Evolutionary conservation across 495 filamentous ascomycete species (phyloP).

Genomic region (Hypomontagnella submonticulosa): DNA sequence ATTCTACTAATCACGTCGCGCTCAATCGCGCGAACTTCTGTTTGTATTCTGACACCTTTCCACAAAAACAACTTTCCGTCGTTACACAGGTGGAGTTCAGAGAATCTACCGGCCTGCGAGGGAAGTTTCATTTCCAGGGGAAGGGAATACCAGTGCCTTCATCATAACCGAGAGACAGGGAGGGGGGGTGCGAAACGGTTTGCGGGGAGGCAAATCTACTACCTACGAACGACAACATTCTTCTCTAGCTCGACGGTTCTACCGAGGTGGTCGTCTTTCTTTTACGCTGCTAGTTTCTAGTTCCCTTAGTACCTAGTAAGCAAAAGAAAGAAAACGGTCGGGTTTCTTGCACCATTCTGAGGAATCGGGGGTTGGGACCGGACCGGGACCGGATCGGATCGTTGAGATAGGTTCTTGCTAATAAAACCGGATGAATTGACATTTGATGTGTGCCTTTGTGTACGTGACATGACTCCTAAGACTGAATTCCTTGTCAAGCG

Average conservation of each 20-base stretch:
- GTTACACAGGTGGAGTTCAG: slow-evolving; percentile 43
- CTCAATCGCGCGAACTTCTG: slow-evolving; percentile 37
- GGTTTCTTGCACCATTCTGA: slow-evolving; percentile 31
- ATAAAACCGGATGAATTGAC: slow-evolving; percentile 36
- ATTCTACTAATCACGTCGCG: slow-evolving; percentile 47
- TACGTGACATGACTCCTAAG: neutral
- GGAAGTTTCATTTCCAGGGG: slow-evolving; percentile 30
- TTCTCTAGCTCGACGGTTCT: slow-evolving; percentile 9
- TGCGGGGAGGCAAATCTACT: slow-evolving; percentile 6
- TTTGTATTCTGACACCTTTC: slow-evolving; percentile 43
- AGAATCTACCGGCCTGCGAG: slow-evolving; percentile 42
- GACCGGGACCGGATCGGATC: slow-evolving; percentile 30
- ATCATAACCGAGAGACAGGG: slow-evolving; percentile 16
- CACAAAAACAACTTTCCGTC: slow-evolving; percentile 46
- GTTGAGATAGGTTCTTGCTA: slow-evolving; percentile 41
- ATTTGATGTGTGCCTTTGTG: neutral
- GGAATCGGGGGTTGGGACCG: slow-evolving; percentile 13
- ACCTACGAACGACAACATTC: slow-evolving; percentile 4
- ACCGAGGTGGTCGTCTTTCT: slow-evolving; percentile 4
- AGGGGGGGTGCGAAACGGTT: slow-evolving; percentile 1
- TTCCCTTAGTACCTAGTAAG: slow-evolving; percentile 30
- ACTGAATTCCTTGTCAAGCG: too few species aligned
- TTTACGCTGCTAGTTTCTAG: neutral
- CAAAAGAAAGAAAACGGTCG: slow-evolving; percentile 18
- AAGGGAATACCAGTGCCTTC: slow-evolving; percentile 31